Base-by-base conservation (phyloP, 2,329 filamentous ascomycete species). In the Taxawa tesnikishii region DNA sequence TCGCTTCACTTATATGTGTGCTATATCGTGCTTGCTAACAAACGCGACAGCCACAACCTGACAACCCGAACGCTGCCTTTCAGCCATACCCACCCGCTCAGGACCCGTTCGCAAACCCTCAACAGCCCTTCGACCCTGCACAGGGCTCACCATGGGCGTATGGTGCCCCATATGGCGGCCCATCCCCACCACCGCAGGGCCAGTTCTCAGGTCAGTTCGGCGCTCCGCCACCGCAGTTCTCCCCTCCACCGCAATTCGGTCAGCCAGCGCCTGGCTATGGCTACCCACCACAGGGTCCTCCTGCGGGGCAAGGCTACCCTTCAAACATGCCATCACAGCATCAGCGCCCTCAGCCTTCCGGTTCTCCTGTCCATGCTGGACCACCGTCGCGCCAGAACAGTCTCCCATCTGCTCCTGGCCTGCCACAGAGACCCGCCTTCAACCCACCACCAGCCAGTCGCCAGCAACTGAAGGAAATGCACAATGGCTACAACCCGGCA, bases 341-440 rank as follows among this genome's bases (percentile, higher is more conserved):
- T 10, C 36, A 18, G 8, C 32, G 31, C 6, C 25, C 24, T 29
- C 31, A 30, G n/a, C 42, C 14, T 31, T 46, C 13, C 21, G 29
- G 29, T 10, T 26, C 34, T 12, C 34, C 34, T 26, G 25, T 27
- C 12, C 26, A 8, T n/a, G n/a, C 31, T 25, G 31, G 34, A 51
- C 29, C 55, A 28, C 60, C 65, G 10, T 60, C 59, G 29, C 59
- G 68, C 41, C 65, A 69, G 32, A 66, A 63, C 36, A 70, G 65
- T 45, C 53, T 73, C 29, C 68, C 69, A n/a, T 49, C 60, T 29
- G 65, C 67, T 10, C 63, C 70, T 14, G 68, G 71, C 34, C 61
- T 79, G 26, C 74, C 74, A 3, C 70, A 75, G 41, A 63, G 74
- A 32, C 74, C 74, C 11, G 59, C 64, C 8, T 73, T 76, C 46